phyloP scores from a whole-genome alignment of 2,329 filamentous ascomycete species.

The Penicillium oxalicum region DNA sequence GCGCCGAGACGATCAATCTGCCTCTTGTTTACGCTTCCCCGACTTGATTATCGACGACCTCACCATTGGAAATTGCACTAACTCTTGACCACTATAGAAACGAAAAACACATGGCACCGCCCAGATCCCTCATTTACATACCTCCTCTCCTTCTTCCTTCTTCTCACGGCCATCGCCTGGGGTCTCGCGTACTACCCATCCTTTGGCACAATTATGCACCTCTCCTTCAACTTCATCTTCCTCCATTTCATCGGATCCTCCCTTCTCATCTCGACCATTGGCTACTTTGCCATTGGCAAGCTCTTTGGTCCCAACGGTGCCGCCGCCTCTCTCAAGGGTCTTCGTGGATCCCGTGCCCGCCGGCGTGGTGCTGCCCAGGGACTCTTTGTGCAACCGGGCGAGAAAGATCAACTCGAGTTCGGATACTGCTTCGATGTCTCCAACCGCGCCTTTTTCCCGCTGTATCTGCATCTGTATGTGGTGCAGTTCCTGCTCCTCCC shows the following conservation, averaged over 20 bases:
- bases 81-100: conserved; percentile 43
- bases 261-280: conserved; percentile 54
- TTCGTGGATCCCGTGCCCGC: conserved; percentile 42
- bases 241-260: conserved; percentile 58
- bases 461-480: conserved; percentile 62
- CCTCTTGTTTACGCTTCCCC: neutral
- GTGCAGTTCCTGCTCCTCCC: conserved; percentile 63
- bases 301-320: conserved; percentile 53
- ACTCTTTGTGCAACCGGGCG: conserved; percentile 52
- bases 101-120: conserved; percentile 64
- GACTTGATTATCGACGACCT: neutral
- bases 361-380: conserved; percentile 48
- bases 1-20: neutral
- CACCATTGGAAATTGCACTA: conserved; percentile 1
- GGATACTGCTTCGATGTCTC: conserved; percentile 67
- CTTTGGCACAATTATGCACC: conserved; percentile 43
- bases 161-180: conserved; percentile 52
- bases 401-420: conserved; percentile 59
- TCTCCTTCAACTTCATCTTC: conserved; percentile 47
- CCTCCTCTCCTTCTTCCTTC: conserved; percentile 61
- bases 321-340: conserved; percentile 41
- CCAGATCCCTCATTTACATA: conserved; percentile 66
- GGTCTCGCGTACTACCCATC: conserved; percentile 50
- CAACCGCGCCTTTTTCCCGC: conserved; percentile 61
- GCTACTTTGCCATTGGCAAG: conserved; percentile 58